Evolutionary conservation across 768 basidiomycete species (phyloP), one percentile per base, ranked within the genome.

Genomic region (Boletellus emodensis): DNA sequence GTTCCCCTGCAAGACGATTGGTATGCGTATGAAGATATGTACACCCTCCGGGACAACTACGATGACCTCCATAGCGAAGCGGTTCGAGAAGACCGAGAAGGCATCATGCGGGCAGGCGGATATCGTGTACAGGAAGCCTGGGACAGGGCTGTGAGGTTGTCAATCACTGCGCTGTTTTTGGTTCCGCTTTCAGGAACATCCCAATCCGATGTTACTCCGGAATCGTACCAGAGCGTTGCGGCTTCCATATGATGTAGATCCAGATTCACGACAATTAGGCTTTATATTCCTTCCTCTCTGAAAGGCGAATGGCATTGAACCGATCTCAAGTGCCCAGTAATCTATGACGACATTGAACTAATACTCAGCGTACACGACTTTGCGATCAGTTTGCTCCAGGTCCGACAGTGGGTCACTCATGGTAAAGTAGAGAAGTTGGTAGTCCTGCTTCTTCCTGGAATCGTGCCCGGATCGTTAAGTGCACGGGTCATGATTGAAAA

Each of bases 381-480:
- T 83, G 48, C 78, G 72, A 39, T 57, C 54, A 42, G 53, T 59
- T 52, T 74, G 79, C 61, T 91, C 79, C 22, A 61, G 46, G 12
- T 80, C 76, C 2, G 75, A 75, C 44, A 93, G 68, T 6, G 87
- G 83, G 2, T 75, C 71, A 0, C 73, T 76, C 70, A 93, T 77
- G 1, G 89, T 86, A 58, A 94, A 93, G 60, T 83, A 87, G 28
- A 96, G 72, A 15, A 95, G 80, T 63, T 96, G 93, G 62, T 89
- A 93, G 40, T 85, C 75, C 51, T 79, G 71, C 57, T 75, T 60
- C 37, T 49, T 56, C 53, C 69, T 69, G 36, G 15, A 52, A 49
- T 13, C 20, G 36, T 14, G 14, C 1, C 18, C 26, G 42, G 17
- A 37, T 46, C 22, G 39, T 47, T 22, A 20, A 49, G 28, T 12